A percentile compares a stretch with the other conserved stretches of the same genome.
Conservation (phyloP, 164 flowering plant genomes). For the Aristolochia californica region DNA sequence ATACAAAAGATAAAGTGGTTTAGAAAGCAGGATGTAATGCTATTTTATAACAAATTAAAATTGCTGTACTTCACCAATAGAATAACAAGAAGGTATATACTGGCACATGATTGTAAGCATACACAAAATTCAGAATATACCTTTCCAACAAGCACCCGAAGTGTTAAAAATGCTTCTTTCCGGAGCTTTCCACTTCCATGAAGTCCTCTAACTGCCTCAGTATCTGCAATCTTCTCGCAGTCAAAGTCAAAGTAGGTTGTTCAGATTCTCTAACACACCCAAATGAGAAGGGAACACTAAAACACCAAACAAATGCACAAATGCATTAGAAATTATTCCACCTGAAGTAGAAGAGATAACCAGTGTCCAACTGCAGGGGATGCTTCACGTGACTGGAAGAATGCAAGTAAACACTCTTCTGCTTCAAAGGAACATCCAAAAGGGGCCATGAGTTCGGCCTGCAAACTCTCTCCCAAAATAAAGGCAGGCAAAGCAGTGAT, state of each 20-base stretch:
- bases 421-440: slow-evolving; percentile 14
- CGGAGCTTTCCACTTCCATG: slow-evolving; percentile 80
- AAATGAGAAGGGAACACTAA: not conserved
- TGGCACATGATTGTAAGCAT: too few relatives aligned
- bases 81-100: too few relatives aligned
- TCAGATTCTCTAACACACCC: slow-evolving; percentile 7
- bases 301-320: not conserved
- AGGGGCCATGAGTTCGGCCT: slow-evolving; percentile 3
- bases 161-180: slow-evolving; percentile 61
- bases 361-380: slow-evolving; percentile 92
- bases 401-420: slow-evolving; percentile 67
- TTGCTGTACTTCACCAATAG: too few relatives aligned
- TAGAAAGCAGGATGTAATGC: too few relatives aligned
- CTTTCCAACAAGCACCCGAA: slow-evolving; percentile 81
- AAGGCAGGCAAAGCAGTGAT: slow-evolving; percentile 34
- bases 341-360: slow-evolving; percentile 91
- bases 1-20: too few relatives aligned
- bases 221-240: slow-evolving; percentile 60
- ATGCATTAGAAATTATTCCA: slow-evolving; percentile 14
- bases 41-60: too few relatives aligned
- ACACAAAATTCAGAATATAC: slow-evolving; percentile 19
- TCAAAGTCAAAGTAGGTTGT: too few relatives aligned
- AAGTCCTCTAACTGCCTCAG: slow-evolving; percentile 76
- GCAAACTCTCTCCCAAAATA: slow-evolving; percentile 14
- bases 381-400: slow-evolving; percentile 72